Conservation (phyloP, 2,329 filamentous ascomycete genomes). For the Aureobasidium sp. region DNA sequence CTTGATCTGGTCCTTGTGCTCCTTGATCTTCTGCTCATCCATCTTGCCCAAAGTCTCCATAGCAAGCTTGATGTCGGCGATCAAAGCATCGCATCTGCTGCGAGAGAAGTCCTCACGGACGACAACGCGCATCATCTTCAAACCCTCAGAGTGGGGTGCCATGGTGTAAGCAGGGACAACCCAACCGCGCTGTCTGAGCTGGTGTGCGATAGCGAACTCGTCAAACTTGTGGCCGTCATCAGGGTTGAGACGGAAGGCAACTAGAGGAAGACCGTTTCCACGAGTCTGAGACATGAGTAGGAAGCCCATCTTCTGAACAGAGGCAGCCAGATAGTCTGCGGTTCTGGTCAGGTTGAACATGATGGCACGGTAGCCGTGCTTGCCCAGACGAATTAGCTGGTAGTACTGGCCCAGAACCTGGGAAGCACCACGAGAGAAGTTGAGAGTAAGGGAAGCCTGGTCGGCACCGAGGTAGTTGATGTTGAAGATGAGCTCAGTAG, state of each 20-base stretch:
- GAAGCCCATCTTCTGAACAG: conserved; percentile 70
- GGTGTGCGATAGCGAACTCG: conserved; percentile 61
- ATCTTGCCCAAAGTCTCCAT: conserved; percentile 58
- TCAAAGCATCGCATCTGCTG: conserved; percentile 69
- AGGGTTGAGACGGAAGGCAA: conserved; percentile 73
- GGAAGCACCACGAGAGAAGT: conserved; percentile 92
- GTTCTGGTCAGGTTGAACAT: conserved; percentile 91
- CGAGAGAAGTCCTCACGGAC: conserved; percentile 88
- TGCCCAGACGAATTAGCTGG: conserved; percentile 89
- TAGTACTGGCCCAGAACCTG: conserved; percentile 98
- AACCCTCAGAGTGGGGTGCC: conserved; percentile 74
- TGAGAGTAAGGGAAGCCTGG: conserved; percentile 91
- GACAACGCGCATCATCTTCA: conserved; percentile 90
- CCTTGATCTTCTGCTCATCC: conserved; percentile 63
- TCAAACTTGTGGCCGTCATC: conserved; percentile 48
- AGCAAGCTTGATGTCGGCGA: conserved; percentile 73
- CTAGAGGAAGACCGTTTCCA: conserved; percentile 76
- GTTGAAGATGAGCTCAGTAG: conserved; percentile 93
- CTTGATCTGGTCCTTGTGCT: conserved; percentile 50
- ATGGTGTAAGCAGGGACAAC: conserved; percentile 95
- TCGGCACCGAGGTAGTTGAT: conserved; percentile 98
- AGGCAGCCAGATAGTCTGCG: conserved; percentile 74
- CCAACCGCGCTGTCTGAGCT: conserved; percentile 81
- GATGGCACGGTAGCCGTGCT: conserved; percentile 84
- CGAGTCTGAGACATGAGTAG: conserved; percentile 76